Evolutionary conservation across 306 rosid genomes (phyloP).

Genomic region (Acmispon strigosus): DNA sequence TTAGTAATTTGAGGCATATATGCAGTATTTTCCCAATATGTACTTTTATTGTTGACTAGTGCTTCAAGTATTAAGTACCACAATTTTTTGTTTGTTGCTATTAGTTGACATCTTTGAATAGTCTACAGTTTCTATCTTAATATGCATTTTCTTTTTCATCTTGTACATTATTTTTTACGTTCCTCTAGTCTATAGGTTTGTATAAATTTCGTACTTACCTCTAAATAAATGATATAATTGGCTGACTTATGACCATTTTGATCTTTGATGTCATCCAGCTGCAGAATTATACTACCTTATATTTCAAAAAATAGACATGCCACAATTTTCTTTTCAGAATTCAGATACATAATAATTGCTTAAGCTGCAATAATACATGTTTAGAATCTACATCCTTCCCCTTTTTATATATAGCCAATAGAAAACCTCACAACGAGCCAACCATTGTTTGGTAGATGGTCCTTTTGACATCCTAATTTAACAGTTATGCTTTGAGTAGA

Average conservation of each 20-base stretch:
- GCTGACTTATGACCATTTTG: neutral
- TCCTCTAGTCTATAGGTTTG: too few relatives aligned
- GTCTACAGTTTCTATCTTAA: neutral
- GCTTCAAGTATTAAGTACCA: neutral
- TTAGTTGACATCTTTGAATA: neutral
- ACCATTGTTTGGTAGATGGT: neutral
- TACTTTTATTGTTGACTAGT: neutral
- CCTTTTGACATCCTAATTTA: neutral
- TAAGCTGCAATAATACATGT: neutral
- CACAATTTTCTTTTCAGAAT: neutral
- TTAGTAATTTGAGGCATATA: slow-evolving; percentile 26
- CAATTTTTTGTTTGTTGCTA: neutral
- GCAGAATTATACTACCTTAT: neutral
- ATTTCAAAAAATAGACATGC: neutral
- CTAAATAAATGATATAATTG: neutral
- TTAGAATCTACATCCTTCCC: neutral
- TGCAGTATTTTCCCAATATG: slow-evolving; percentile 20
- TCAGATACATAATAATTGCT: neutral
- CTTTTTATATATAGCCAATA: neutral
- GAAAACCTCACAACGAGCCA: neutral
- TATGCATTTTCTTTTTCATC: slow-evolving; percentile 2
- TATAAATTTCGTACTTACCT: neutral
- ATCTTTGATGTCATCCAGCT: neutral
- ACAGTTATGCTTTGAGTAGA: neutral
- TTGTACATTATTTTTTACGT: too few relatives aligned